Percentiles rank a stretch among this genome's conserved stretches.
These are phyloP conservation scores for Trichoderma polysporum DNA, from an alignment of 2,329 filamentous ascomycete species.

Conservation along the genomic window DNA sequence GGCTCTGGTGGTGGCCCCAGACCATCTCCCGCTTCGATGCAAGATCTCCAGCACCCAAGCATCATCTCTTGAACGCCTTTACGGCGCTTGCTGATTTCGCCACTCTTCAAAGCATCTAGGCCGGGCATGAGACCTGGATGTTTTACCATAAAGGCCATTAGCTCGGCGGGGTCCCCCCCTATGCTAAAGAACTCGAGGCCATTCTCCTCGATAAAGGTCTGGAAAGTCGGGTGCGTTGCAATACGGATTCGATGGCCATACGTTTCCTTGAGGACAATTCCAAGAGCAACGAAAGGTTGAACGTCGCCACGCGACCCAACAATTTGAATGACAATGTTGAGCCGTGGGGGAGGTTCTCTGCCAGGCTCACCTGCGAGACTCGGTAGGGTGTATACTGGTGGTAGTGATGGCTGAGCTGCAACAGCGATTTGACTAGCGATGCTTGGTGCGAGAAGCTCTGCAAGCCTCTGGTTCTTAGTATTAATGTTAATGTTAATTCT, in stretches of 20 bases:
- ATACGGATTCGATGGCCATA: constrained; percentile 72
- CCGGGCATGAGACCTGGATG: constrained; percentile 84
- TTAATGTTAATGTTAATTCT: constrained; percentile 79
- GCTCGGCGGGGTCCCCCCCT: constrained; percentile 70
- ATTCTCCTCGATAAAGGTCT: constrained; percentile 66
- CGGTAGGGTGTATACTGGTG: constrained; percentile 71
- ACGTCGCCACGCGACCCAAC: constrained; percentile 74
- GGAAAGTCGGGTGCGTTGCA: constrained; percentile 70
- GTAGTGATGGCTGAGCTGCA: constrained; percentile 53
- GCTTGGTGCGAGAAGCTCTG: constrained; percentile 65
- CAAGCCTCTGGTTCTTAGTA: constrained; percentile 64
- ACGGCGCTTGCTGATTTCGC: constrained; percentile 73
- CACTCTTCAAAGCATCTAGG: constrained; percentile 71
- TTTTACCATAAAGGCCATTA: constrained; percentile 92
- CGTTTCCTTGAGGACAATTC: constrained; percentile 60
- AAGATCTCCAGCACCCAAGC: constrained; percentile 84
- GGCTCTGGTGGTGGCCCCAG: constrained; percentile 48
- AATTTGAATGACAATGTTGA: constrained; percentile 74
- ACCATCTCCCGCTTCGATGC: constrained; percentile 75
- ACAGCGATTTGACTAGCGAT: constrained; percentile 56
- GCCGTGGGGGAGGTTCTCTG: constrained; percentile 55
- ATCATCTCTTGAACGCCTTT: constrained; percentile 76
- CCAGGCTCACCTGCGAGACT: constrained; percentile 64
- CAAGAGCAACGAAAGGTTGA: constrained; percentile 72
- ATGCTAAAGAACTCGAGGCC: constrained; percentile 75